A percentile compares a stretch with the other conserved stretches of the same genome.
These are phyloP conservation scores for Lenwebbia sp. DNA, from an alignment of 345 rosid genomes.

Conservation along the genomic window DNA sequence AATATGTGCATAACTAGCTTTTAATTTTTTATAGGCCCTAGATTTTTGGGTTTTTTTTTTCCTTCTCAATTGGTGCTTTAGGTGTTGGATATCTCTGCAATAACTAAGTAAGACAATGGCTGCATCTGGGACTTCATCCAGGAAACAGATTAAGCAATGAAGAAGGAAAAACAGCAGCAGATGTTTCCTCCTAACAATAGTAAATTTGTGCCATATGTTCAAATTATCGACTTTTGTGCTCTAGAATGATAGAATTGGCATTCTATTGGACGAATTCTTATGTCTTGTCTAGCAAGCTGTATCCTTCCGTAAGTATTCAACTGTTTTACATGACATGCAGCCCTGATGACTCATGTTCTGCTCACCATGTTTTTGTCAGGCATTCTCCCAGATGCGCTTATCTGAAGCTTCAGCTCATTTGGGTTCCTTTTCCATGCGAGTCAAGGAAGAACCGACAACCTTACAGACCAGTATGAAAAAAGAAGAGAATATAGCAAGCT, in stretches of 20 bases:
- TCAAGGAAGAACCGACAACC: conserved; percentile 64
- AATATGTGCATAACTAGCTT: neutral
- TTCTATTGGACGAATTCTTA: neutral
- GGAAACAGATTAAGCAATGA: neutral
- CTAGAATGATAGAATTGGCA: neutral
- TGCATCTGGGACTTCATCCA: neutral
- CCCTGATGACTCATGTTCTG: neutral
- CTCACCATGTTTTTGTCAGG: conserved; percentile 27
- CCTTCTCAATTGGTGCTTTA: neutral
- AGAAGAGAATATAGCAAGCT: conserved; percentile 54
- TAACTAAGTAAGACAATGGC: neutral
- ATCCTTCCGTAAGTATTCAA: neutral
- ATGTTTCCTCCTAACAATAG: neutral
- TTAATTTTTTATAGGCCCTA: neutral
- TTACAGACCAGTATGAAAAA: conserved; percentile 43
- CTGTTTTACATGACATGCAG: neutral
- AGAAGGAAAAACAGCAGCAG: neutral
- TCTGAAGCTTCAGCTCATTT: conserved; percentile 97
- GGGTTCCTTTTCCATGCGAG: conserved; percentile 84
- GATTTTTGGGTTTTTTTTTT: neutral
- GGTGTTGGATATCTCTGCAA: neutral
- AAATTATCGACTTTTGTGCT: neutral
- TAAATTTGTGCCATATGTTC: neutral
- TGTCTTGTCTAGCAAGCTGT: neutral
- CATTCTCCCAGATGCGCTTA: conserved; percentile 94